phyloP scores from a whole-genome alignment of 2,329 filamentous ascomycete genomes.

The Fusarium marasasianum region DNA sequence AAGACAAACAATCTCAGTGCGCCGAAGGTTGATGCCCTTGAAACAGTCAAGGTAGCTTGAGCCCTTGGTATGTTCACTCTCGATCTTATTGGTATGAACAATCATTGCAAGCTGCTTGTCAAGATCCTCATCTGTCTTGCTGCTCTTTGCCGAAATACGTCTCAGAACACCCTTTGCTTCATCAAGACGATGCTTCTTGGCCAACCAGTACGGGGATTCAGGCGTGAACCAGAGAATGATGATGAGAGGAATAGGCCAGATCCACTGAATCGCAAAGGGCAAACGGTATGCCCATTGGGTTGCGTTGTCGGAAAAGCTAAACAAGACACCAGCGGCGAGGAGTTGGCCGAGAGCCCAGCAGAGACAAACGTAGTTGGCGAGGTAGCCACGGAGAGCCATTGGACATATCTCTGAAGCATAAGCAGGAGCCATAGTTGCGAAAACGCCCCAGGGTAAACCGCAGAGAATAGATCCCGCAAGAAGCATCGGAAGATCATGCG shows the following conservation, averaged over 20 bases:
- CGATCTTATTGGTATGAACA: slow-evolving; percentile 61
- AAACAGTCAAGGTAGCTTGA: slow-evolving; percentile 59
- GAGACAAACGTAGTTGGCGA: slow-evolving; percentile 55
- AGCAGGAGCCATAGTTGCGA: slow-evolving; percentile 53
- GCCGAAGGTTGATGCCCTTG: slow-evolving; percentile 55
- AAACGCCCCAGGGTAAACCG: slow-evolving; percentile 55
- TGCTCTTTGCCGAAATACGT: slow-evolving; percentile 47
- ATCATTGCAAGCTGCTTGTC: slow-evolving; percentile 69
- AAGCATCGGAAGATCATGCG: slow-evolving; percentile 50
- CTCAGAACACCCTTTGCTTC: slow-evolving; percentile 42
- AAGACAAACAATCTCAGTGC: slow-evolving; percentile 58
- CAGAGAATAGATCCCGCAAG: slow-evolving; percentile 58
- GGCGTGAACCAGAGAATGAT: slow-evolving; percentile 44
- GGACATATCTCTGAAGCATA: slow-evolving; percentile 58
- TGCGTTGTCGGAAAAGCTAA: slow-evolving; percentile 8
- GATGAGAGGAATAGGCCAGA: slow-evolving; percentile 46
- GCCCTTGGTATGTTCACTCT: slow-evolving; percentile 51
- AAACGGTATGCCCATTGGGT: slow-evolving; percentile 50
- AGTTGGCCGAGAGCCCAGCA: slow-evolving; percentile 56
- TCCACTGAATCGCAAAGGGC: slow-evolving; percentile 52
- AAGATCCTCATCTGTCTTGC: slow-evolving; percentile 51
- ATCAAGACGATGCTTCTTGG: slow-evolving; percentile 39
- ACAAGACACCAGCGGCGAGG: slow-evolving; percentile 47
- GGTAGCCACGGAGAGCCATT: slow-evolving; percentile 51
- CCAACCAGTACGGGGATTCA: slow-evolving; percentile 49